Conservation (phyloP, 768 basidiomycete genomes). For the Mycena olivaceomarginata region DNA sequence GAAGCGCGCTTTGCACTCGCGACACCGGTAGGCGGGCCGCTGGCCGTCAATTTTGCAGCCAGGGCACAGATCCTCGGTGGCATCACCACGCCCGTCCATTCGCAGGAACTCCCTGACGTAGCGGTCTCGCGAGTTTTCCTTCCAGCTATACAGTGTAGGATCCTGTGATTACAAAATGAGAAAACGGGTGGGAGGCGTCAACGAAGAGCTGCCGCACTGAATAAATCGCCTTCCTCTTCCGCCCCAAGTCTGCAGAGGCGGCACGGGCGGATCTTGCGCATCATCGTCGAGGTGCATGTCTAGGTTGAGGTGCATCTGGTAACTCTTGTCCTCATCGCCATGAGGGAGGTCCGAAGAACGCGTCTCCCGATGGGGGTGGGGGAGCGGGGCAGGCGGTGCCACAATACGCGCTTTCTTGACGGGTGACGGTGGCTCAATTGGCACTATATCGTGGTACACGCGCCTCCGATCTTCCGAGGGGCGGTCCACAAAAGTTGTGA, state of each 20-base stretch:
- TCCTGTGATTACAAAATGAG: background rate
- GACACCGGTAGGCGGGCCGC: constrained; percentile 7
- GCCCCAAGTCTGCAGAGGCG: no score
- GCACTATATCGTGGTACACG: background rate
- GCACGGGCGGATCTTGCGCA: no score
- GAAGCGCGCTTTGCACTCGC: no score
- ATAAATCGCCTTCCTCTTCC: background rate
- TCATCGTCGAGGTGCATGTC: no score
- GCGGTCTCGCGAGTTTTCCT: no score
- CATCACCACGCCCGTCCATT: background rate
- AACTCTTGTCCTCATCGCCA: background rate
- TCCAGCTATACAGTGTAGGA: no score
- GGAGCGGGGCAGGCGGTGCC: background rate
- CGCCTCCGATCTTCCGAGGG: background rate
- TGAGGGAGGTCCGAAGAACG: no score
- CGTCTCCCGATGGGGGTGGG: no score
- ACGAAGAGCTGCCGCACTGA: background rate
- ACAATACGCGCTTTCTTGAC: background rate
- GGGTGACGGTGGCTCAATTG: background rate
- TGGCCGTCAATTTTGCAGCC: background rate
- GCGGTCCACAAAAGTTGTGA: background rate
- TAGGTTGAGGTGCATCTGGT: background rate
- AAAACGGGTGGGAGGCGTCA: no score
- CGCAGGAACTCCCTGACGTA: no score
- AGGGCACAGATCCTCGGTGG: background rate